Base-by-base conservation (phyloP, 139 green algal genomes). In the Desmodesmus armatus region DNA sequence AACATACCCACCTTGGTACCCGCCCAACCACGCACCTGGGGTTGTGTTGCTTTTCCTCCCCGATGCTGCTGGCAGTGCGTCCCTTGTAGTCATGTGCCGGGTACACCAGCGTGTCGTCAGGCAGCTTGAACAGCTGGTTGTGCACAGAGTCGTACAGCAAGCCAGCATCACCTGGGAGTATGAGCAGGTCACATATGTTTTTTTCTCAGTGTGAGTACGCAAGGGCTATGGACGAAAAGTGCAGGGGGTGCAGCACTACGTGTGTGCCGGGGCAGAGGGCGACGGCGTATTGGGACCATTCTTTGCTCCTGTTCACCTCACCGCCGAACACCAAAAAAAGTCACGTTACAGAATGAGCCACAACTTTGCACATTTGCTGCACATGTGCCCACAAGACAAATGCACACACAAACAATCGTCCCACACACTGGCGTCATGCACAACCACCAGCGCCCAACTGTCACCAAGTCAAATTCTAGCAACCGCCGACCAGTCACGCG, bases 21-120 rank as follows among this genome's bases (percentile, higher is more conserved):
- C n/a, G n/a, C n/a, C 51, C 51, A 62, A 17, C 51, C 51, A 17
- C 92, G 83, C n/a, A n/a, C n/a, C n/a, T n/a, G 21, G 89, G 87
- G 66, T 96, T 96, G 73, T 87, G 79, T 25, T 21, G 23, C 75
- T 90, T 92, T 85, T 96, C 93, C 67, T 96, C 92, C 0, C 67
- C 87, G 29, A 96, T 85, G 11, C 80, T 92, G 82, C 82, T 95
- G 80, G 82, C 43, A 2, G 81, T 89, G 31, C 78, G 82, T 27
- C 75, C 92, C 31, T 84, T 62, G 80, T 85, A 85, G 65, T 85
- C 80, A 47, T 85, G 80, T 29, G 29, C 80, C 27, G 44, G 43
- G 47, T 85, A 85, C 5, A 85, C 80, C 13, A 78, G 29, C 21
- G 80, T 85, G 66, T 85, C 47, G 5, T 85, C 80, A 39, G 80